Evolutionary conservation across 192 early-diverging fungal species (phyloP), one percentile per base, ranked within the genome.

Genomic region (Coemansia erecta): DNA sequence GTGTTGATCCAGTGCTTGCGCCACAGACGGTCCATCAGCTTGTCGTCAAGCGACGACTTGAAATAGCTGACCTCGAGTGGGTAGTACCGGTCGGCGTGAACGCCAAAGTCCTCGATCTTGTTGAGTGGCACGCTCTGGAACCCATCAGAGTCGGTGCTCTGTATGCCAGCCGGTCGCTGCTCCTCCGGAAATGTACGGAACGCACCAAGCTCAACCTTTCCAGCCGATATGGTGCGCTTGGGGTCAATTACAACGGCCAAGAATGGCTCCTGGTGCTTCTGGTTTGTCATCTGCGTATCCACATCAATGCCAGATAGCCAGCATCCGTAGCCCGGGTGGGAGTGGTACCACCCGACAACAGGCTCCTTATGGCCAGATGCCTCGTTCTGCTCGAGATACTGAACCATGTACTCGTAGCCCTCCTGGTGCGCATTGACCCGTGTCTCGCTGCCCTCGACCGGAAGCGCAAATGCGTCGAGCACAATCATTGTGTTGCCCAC

Each of bases 221-320:
- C 97, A 0, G 97, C 92, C 2, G 92, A 89, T 61, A 95, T 93
- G 15, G 97, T 98, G 68, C 95, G 89, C 81, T 95, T 96, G 19
- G 97, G 97, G 75, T 98, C 97, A 68, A 96, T 93, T 7, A 99
- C 97, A 4, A 99, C 89, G 3, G 97, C 97, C 40, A 94, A 82
- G 53, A 85, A 99, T 10, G 97, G 97, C 53, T 99, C 97, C 61
- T 92, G 90, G 71, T 84, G 95, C 72, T 89, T 81, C 66, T 99
- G 97, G 74, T 98, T 97, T 31, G 92, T 73, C 87, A 88, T 93
- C 67, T 99, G 97, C 15, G 97, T 99, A 42, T 84, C 83, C 4
- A 98, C 95, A 66, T 99, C 97, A 70, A 99, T 99, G 13, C 97
- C 97, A 6, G 95, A 98, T 49, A 99, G 82, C 97, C 97, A 99